Conservation (phyloP, 1,284 basidiomycete genomes). For the Leucoagaricus sp. region DNA sequence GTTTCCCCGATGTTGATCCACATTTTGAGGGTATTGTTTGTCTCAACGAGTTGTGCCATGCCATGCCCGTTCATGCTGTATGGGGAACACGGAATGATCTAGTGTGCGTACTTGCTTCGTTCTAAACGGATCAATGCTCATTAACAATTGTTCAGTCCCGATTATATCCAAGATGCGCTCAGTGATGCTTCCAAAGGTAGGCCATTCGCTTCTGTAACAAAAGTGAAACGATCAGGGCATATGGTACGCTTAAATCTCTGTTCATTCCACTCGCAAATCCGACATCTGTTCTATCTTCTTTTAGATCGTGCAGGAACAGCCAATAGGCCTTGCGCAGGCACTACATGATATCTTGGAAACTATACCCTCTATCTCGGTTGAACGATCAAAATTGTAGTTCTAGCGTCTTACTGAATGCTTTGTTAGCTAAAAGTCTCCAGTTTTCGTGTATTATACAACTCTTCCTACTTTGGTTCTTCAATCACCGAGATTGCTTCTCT, state of each 20-base stretch:
- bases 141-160: slow-evolving; percentile 29
- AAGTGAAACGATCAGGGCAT: slow-evolving; percentile 42
- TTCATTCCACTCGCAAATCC: neutral
- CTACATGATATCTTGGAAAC: slow-evolving; percentile 19
- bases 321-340: slow-evolving; percentile 33
- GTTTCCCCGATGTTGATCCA: slow-evolving; percentile 41
- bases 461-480: no score
- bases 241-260: slow-evolving; percentile 29
- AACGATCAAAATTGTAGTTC: neutral
- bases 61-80: slow-evolving; percentile 41
- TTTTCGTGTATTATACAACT: no score
- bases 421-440: no score
- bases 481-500: no score
- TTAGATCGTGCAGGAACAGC: slow-evolving; percentile 44
- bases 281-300: neutral
- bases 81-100: slow-evolving; percentile 40
- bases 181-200: slow-evolving; percentile 37
- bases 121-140: neutral
- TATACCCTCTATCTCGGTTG: neutral
- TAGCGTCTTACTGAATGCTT: no score
- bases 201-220: slow-evolving; percentile 38
- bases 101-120: slow-evolving; percentile 31
- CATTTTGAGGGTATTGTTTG: slow-evolving; percentile 41
- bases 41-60: slow-evolving; percentile 31
- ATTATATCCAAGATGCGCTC: slow-evolving; percentile 42